Percentiles rank a stretch among this genome's conserved stretches.
Conservation (phyloP, 305 asterid genomes). For the Stenogyne calaminthoides region DNA sequence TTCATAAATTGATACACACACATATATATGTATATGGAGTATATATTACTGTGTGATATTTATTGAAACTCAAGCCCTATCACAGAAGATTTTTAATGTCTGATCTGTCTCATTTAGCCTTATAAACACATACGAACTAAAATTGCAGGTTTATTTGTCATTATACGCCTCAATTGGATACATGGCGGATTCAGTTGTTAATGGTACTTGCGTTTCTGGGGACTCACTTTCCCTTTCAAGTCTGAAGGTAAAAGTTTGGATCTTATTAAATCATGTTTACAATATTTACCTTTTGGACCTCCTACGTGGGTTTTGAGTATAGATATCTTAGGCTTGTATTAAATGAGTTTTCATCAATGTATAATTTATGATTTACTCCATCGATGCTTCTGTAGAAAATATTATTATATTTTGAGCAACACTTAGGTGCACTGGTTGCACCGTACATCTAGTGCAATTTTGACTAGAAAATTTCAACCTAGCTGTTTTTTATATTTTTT, state of each 20-base stretch:
- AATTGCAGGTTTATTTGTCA: slow-evolving; percentile 84
- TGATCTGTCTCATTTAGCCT: slow-evolving; percentile 13
- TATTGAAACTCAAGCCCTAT: not conserved
- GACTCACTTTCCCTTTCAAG: slow-evolving; percentile 75
- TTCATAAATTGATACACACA: not conserved
- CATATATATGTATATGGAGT: not conserved
- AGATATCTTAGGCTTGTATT: not conserved
- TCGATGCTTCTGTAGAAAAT: not conserved
- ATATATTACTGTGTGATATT: not conserved
- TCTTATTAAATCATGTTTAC: not conserved
- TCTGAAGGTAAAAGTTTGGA: slow-evolving; percentile 63
- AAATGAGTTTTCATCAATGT: not conserved
- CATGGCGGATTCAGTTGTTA: slow-evolving; percentile 56
- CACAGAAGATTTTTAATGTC: slow-evolving; percentile 4
- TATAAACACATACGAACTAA: slow-evolving; percentile 15
- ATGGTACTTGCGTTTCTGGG: slow-evolving; percentile 38
- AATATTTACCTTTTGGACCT: not conserved
- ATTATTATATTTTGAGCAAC: no score
- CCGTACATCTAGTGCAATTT: no score
- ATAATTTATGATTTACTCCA: not conserved
- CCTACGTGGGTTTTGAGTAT: not conserved
- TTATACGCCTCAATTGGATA: slow-evolving; percentile 74
- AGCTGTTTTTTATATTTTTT: no score
- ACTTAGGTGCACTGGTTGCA: no score
- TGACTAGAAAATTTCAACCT: no score